Conservation (phyloP, 768 basidiomycete genomes). For the Melanogaster broomeanus region DNA sequence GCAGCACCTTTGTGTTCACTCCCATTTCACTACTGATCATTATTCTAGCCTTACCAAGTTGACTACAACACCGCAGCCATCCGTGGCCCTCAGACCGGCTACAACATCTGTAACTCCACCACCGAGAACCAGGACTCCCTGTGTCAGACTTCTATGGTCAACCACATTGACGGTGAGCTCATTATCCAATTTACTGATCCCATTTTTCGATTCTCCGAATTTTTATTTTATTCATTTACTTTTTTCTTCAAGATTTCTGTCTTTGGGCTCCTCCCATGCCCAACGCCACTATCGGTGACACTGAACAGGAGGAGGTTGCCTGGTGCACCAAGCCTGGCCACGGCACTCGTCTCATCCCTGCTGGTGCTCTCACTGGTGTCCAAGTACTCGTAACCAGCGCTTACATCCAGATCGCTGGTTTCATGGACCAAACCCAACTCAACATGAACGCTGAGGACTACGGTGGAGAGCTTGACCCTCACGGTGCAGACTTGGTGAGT, state of each 20-base stretch:
- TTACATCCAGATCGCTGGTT: conserved; percentile 64
- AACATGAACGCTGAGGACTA: conserved; percentile 52
- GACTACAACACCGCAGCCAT: conserved; percentile 38
- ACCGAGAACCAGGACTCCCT: conserved; percentile 60
- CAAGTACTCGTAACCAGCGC: conserved; percentile 62
- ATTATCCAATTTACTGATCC: too few species aligned
- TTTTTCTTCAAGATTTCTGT: conserved; percentile 57
- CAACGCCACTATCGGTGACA: conserved; percentile 57
- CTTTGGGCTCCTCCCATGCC: conserved; percentile 59
- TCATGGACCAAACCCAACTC: conserved; percentile 59
- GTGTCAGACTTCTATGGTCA: conserved; percentile 72
- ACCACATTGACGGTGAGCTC: conserved; percentile 48
- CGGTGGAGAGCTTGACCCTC: conserved; percentile 76
- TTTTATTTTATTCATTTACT: not conserved
- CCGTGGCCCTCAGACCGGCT: conserved; percentile 63
- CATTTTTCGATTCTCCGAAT: too few species aligned
- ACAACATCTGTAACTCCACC: conserved; percentile 68
- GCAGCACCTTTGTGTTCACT: conserved; percentile 7
- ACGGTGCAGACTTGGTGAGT: conserved; percentile 58
- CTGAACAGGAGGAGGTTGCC: conserved; percentile 71
- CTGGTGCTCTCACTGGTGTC: conserved; percentile 60
- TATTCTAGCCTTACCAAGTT: conserved; percentile 56
- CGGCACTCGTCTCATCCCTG: conserved; percentile 76
- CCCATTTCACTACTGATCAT: not conserved
- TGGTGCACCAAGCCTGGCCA: conserved; percentile 75